Evolutionary conservation across 257 asterid genomes (phyloP).

Genomic region (Gynochthodes officinalis): DNA sequence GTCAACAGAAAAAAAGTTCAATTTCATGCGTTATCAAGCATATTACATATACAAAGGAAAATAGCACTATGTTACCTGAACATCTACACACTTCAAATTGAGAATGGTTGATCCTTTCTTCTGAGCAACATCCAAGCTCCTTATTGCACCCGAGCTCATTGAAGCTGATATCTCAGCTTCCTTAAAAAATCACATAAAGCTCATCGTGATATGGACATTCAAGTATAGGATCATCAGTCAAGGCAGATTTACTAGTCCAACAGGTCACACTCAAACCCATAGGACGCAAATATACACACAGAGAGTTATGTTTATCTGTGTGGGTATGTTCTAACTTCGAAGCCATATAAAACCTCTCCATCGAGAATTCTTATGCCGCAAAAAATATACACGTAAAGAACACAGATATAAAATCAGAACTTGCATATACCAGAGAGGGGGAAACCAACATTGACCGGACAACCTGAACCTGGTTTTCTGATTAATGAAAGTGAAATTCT

Average conservation of each 20-base stretch:
- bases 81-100: slow-evolving; percentile 91
- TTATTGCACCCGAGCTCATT: slow-evolving; percentile 63
- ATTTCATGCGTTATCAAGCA: not conserved
- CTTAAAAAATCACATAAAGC: slow-evolving; percentile 26
- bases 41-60: not conserved
- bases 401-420: not conserved
- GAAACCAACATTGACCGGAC: not conserved
- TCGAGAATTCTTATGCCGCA: not conserved
- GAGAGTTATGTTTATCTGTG: not conserved
- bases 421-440: not conserved
- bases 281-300: not conserved
- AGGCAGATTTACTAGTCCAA: not conserved
- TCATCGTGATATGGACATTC: not conserved
- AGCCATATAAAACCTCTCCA: not conserved
- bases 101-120: slow-evolving; percentile 87
- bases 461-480: not conserved
- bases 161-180: slow-evolving; percentile 93
- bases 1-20: not conserved
- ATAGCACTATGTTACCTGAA: slow-evolving; percentile 48
- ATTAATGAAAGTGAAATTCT: not conserved
- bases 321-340: not conserved
- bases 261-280: not conserved
- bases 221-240: not conserved
- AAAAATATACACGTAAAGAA: not conserved
- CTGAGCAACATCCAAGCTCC: slow-evolving; percentile 87